Evolutionary conservation across 2,329 filamentous ascomycete species (phyloP).

Genomic region (Fusarium chuoi): DNA sequence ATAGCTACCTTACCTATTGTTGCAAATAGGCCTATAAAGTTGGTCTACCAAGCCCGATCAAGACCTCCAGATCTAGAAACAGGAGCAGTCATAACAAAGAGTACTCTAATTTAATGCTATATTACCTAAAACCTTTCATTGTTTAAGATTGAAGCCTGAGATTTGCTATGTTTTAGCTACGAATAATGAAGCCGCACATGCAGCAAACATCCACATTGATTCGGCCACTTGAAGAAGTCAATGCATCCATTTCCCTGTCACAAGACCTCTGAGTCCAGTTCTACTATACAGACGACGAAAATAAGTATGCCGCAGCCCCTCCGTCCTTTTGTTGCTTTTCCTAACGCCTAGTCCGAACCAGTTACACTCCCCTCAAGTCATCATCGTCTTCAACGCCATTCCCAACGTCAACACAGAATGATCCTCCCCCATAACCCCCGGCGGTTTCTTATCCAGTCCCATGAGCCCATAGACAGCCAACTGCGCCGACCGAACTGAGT

Average conservation of each 20-base stretch:
- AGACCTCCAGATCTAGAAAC: fast-evolving
- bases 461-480: conserved; percentile 41
- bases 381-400: conserved; percentile 44
- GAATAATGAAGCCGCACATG: background rate
- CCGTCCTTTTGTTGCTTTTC: background rate
- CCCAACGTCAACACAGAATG: conserved; percentile 38
- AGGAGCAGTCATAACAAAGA: too few relatives aligned
- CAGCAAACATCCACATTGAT: background rate
- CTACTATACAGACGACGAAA: background rate
- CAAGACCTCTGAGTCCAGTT: background rate
- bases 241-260: background rate
- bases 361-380: conserved; percentile 22
- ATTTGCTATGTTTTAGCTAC: background rate
- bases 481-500: conserved; percentile 42
- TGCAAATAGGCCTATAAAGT: background rate
- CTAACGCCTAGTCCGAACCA: background rate
- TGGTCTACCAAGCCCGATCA: fast-evolving
- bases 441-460: conserved; percentile 34
- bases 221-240: fast-evolving
- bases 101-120: fast-evolving
- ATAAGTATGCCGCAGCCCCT: background rate
- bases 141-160: fast-evolving
- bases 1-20: background rate
- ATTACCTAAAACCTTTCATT: fast-evolving
- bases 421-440: conserved; percentile 39